phyloP scores from a whole-genome alignment of 2,329 filamentous ascomycete genomes.

The Biscogniauxia marginata region DNA sequence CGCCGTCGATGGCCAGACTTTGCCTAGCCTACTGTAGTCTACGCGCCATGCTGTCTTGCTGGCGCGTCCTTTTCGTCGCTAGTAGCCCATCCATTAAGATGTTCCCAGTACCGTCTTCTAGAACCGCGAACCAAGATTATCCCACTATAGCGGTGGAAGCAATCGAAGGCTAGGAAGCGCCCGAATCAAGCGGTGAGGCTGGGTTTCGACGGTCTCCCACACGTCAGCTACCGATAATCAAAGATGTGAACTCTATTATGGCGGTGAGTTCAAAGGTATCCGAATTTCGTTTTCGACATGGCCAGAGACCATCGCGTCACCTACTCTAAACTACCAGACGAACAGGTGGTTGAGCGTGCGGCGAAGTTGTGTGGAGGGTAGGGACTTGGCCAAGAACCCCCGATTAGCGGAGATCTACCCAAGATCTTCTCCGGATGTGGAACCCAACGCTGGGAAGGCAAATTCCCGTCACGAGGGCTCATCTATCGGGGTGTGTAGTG shows the following conservation, averaged over 20 bases:
- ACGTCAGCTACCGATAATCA: too few relatives aligned
- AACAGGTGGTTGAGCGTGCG: background rate
- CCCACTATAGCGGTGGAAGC: background rate
- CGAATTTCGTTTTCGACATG: background rate
- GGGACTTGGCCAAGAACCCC: background rate
- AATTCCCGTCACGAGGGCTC: background rate
- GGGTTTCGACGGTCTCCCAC: background rate
- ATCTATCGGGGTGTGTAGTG: background rate
- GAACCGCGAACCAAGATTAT: background rate
- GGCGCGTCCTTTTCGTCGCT: background rate
- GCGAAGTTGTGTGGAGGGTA: background rate
- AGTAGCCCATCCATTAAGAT: background rate
- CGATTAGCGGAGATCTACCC: background rate
- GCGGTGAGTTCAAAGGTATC: background rate
- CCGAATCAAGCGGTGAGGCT: background rate
- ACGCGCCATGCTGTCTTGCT: background rate
- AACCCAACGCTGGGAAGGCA: background rate
- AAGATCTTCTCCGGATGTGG: background rate
- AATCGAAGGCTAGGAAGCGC: background rate
- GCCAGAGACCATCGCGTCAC: background rate
- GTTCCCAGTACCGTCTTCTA: background rate
- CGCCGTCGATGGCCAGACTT: background rate
- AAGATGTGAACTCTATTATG: background rate
- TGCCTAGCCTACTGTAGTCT: background rate
- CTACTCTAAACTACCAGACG: background rate